Evolutionary conservation across 805 yeast genomes (phyloP), one percentile per base, ranked within the genome.

Genomic region (Starmerella floris): DNA sequence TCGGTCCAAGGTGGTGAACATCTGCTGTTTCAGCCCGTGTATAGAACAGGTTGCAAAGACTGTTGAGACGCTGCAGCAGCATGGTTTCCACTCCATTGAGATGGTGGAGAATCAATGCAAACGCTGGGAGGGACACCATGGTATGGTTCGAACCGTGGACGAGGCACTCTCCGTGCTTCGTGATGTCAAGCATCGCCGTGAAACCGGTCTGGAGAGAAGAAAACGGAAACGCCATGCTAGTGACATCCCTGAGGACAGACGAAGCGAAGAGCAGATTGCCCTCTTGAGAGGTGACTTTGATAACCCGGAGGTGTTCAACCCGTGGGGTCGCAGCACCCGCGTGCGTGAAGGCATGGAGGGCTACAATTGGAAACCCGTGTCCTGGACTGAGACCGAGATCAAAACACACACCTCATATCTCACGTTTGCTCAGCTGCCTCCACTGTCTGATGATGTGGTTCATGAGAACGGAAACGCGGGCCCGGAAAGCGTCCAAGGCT

Each of bases 11-110:
- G 30, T 43, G 4, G 82, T 76, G 20, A 76, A 81, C 2, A 70
- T 91, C 41, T 91, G 99, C 62, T 91, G 98, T 62, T 91, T 91
- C 58, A 83, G 94, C 31, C 99, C 99, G 9, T 91, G 99, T 62
- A 82, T 91, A 37, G 99, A 91, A 62, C 99, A 91, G 64, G 98
- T 91, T 3, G 79, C 79, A 44, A 79, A 82, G 57, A 83, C 97
- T 0, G 76, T 88, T 11, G 79, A 74, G 50, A 79, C 82, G 0
- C 64, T 91, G 44, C 77, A 79, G 51, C 70, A 66, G 27, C 59
- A 77, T 34, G 95, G 94, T 1, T 91, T 96, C 95, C 69, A 73
- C 4, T 70, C 74, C 16, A 76, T 91, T 20, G 95, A 91, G 61
- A 82, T 84, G 87, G 93, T 88, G 3, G 97, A 88, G 57, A 77